A percentile compares a stretch with the other conserved stretches of the same genome.
Conservation (phyloP, 192 early-diverging fungal species). For the Entomortierella beljakovae region DNA sequence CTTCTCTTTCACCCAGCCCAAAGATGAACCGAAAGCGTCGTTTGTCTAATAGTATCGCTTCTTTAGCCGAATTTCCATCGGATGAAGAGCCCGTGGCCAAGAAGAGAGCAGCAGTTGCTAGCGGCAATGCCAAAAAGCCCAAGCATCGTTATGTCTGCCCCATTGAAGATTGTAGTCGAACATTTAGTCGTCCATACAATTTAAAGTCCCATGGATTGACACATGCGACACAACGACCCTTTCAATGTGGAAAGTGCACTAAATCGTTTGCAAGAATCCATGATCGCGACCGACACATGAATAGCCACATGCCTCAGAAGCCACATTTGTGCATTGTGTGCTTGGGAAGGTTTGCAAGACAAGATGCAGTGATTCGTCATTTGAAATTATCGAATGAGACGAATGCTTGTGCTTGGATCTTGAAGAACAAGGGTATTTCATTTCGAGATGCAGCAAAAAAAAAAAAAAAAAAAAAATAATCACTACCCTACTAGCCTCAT, state of each 20-base stretch:
- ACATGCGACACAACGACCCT: constrained; percentile 74
- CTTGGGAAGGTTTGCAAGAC: constrained; percentile 71
- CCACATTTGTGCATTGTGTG: constrained; percentile 76
- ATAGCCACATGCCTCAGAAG: constrained; percentile 76
- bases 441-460: constrained; percentile 17
- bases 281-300: constrained; percentile 78
- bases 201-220: constrained; percentile 76
- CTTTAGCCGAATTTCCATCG: too few relatives aligned
- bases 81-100: too few relatives aligned
- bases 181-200: constrained; percentile 77
- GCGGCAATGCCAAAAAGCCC: background rate
- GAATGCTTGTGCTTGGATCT: constrained; percentile 39
- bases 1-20: background rate
- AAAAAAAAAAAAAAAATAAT: background rate
- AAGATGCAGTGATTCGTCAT: constrained; percentile 51
- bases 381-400: constrained; percentile 37
- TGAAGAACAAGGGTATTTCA: constrained; percentile 10
- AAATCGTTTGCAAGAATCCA: constrained; percentile 86
- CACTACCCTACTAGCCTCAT: background rate
- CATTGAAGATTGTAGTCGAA: constrained; percentile 61
- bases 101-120: background rate
- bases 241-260: constrained; percentile 73
- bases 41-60: constrained; percentile 5
- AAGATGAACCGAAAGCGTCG: constrained; percentile 12
- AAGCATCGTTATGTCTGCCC: constrained; percentile 21